A percentile compares a stretch with the other conserved stretches of the same genome.
phyloP scores from a whole-genome alignment of 2,329 filamentous ascomycete genomes.

The Sphaerulina vaccinii region DNA sequence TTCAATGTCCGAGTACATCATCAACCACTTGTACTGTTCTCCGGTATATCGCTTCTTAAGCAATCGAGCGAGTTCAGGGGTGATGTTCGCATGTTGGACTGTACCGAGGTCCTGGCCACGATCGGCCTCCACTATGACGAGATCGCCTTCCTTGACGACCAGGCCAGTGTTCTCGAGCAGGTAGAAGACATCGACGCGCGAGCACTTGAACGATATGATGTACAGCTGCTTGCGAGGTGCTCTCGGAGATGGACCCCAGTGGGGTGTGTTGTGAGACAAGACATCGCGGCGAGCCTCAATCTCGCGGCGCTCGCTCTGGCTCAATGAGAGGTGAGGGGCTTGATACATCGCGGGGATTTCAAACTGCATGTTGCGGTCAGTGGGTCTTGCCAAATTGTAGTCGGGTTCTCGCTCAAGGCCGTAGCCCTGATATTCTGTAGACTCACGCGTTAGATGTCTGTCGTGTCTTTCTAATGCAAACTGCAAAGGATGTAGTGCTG shows the following conservation, averaged over 20 bases:
- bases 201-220: conserved; percentile 95
- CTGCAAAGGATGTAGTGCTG: background rate
- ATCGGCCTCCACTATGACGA: conserved; percentile 97
- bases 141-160: conserved; percentile 82
- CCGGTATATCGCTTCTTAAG: conserved; percentile 88
- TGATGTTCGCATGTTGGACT: conserved; percentile 82
- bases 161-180: conserved; percentile 93
- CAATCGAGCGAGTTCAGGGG: conserved; percentile 82
- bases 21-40: conserved; percentile 96
- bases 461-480: conserved; percentile 7
- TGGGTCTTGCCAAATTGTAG: conserved; percentile 16
- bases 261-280: conserved; percentile 31
- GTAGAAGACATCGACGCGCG: conserved; percentile 92
- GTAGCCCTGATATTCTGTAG: conserved; percentile 22
- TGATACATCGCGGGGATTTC: conserved; percentile 33
- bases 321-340: conserved; percentile 32
- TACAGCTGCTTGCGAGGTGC: conserved; percentile 62
- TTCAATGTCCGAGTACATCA: conserved; percentile 76
- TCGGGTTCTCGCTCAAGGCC: conserved; percentile 16
- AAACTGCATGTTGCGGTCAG: conserved; percentile 20
- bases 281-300: conserved; percentile 24
- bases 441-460: conserved; percentile 18
- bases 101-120: conserved; percentile 93
- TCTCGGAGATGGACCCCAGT: conserved; percentile 38
- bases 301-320: conserved; percentile 28